Percentiles rank a stretch among this genome's conserved stretches.
phyloP scores from a whole-genome alignment of 495 filamentous ascomycete genomes.

The Penicillium turbatum region DNA sequence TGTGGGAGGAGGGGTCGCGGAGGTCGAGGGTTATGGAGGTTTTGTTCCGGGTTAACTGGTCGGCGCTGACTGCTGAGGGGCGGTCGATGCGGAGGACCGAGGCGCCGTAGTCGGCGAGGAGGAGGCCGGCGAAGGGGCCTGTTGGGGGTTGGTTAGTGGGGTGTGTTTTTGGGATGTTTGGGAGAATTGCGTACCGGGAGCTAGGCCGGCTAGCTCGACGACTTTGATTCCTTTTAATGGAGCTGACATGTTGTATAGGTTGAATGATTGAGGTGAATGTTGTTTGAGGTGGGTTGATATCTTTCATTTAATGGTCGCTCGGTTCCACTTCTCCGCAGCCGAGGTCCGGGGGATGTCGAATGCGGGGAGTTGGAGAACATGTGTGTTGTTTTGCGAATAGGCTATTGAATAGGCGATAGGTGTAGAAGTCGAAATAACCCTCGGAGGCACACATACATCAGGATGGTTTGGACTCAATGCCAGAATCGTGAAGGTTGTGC shows the following conservation, averaged over 20 bases:
- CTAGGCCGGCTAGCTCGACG: slow-evolving; percentile 84
- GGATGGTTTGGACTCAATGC: no score
- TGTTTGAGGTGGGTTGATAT: background rate
- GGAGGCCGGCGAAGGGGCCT: slow-evolving; percentile 86
- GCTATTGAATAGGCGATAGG: no score
- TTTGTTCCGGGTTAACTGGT: slow-evolving; percentile 76
- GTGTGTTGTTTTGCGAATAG: background rate
- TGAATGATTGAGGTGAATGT: background rate
- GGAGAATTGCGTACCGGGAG: slow-evolving; percentile 60
- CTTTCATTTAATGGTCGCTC: background rate
- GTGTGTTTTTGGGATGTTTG: background rate
- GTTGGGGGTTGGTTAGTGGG: slow-evolving; percentile 1
- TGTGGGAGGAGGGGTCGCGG: slow-evolving; percentile 57
- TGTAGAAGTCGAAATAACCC: no score
- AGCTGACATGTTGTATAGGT: slow-evolving; percentile 15
- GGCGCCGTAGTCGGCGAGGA: slow-evolving; percentile 86
- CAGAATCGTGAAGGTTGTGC: no score
- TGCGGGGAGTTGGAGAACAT: slow-evolving; percentile 24
- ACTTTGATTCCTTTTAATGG: slow-evolving; percentile 68
- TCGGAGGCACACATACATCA: no score
- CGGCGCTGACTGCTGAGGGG: slow-evolving; percentile 37
- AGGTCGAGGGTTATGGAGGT: slow-evolving; percentile 72
- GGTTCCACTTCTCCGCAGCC: slow-evolving; percentile 25
- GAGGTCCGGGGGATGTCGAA: slow-evolving; percentile 27
- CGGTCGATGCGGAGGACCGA: slow-evolving; percentile 86